Evolutionary conservation across 768 basidiomycete species (phyloP).

Genomic region (Cystofilobasidium capitatum): DNA sequence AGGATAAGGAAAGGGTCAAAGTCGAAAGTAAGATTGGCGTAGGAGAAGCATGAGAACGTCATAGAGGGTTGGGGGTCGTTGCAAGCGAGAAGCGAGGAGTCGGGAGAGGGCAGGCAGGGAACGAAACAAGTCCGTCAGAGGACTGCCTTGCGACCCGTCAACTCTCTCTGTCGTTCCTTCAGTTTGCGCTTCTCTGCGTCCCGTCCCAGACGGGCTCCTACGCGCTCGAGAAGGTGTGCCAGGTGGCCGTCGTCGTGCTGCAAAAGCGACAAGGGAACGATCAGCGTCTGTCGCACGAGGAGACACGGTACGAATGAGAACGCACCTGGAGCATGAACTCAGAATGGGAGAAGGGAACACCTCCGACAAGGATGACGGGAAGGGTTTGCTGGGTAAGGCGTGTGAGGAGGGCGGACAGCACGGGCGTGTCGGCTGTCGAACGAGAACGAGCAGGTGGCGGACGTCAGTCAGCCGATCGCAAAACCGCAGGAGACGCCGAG

Average conservation of each 20-base stretch:
- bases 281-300: no score
- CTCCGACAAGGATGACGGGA: neutral
- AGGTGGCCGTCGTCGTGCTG: conserved; percentile 5
- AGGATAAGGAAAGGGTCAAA: no score
- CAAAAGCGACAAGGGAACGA: no score
- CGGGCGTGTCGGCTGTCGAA: conserved; percentile 4
- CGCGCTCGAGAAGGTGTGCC: neutral
- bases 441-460: neutral
- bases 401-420: neutral
- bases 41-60: no score
- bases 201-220: neutral
- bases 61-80: no score
- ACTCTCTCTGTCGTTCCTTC: conserved; percentile 3
- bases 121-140: no score
- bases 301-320: no score
- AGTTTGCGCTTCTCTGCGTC: neutral
- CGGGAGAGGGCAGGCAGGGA: no score
- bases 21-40: no score
- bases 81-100: no score
- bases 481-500: neutral
- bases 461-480: neutral
- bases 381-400: neutral
- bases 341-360: neutral
- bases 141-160: neutral
- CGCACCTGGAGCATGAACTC: conserved; percentile 2